Conservation (phyloP, 176 grass and related monocot genomes). For the Tillandsia leiboldiana region DNA sequence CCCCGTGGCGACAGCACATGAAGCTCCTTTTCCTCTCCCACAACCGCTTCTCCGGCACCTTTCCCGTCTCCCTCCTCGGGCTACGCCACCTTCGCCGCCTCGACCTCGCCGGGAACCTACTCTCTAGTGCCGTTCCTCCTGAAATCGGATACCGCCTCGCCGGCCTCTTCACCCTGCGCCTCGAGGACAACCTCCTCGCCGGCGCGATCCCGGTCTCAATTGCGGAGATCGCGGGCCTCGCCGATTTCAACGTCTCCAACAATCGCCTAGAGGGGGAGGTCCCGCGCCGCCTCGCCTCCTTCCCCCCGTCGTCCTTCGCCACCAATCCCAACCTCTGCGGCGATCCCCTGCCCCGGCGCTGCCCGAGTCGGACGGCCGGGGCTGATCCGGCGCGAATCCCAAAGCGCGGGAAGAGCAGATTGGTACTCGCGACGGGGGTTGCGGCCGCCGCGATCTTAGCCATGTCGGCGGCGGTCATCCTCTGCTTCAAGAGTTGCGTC, state of each 20-base stretch:
- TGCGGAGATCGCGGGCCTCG: conserved; percentile 23
- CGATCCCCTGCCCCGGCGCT: conserved; percentile 27
- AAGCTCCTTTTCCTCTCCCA: conserved; percentile 84
- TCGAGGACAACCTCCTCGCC: conserved; percentile 42
- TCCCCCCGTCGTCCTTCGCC: conserved; percentile 48
- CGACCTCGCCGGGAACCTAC: conserved; percentile 51
- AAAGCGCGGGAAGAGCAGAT: conserved; percentile 10
- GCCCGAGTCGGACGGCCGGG: background rate
- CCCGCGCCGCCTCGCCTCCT: conserved; percentile 34
- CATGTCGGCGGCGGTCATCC: conserved; percentile 16
- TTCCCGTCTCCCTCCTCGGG: conserved; percentile 44
- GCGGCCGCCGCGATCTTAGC: conserved; percentile 27
- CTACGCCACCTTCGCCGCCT: conserved; percentile 74
- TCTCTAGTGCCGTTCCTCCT: conserved; percentile 39
- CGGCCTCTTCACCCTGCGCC: conserved; percentile 49
- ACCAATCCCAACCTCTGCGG: conserved; percentile 52
- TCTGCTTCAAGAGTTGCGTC: conserved; percentile 27
- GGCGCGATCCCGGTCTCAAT: conserved; percentile 50
- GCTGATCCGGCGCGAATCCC: background rate
- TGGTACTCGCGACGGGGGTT: conserved; percentile 29
- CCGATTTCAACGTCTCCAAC: conserved; percentile 49
- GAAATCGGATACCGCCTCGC: conserved; percentile 55
- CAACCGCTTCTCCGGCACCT: conserved; percentile 63
- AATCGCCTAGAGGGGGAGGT: conserved; percentile 58
- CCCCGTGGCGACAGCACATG: conserved; percentile 50